These are phyloP conservation scores for Fusarium palustre DNA, from an alignment of 2,329 filamentous ascomycete genomes.

Conservation along the genomic window DNA sequence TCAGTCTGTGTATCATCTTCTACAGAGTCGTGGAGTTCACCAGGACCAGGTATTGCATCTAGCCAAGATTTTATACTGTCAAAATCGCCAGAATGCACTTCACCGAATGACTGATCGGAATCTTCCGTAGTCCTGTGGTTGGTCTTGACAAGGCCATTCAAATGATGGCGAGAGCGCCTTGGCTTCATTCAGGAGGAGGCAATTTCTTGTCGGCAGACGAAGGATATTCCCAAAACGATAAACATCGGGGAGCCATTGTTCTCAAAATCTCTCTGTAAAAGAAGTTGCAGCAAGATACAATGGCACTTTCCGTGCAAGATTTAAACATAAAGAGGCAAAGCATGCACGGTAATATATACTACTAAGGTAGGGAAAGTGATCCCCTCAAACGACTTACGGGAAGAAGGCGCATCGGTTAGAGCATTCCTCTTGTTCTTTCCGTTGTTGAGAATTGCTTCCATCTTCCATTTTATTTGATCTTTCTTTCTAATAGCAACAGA, in stretches of 20 bases:
- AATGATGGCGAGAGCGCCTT: slow-evolving; percentile 1
- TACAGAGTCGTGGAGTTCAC: not conserved
- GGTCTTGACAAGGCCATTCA: not conserved
- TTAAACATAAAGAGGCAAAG: not conserved
- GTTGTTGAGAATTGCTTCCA: not conserved
- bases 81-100: not conserved
- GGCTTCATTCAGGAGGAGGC: slow-evolving; percentile 15
- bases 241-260: not conserved
- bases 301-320: not conserved
- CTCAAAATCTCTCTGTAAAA: not conserved
- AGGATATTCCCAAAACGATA: not conserved
- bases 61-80: slow-evolving; percentile 29
- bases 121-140: not conserved
- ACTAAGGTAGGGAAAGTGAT: not conserved
- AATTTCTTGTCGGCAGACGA: not conserved
- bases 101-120: not conserved
- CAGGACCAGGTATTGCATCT: not conserved
- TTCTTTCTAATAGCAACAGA: not conserved
- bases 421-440: not conserved
- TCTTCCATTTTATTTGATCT: not conserved
- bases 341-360: not conserved
- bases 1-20: not conserved
- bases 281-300: not conserved
- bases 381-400: not conserved
- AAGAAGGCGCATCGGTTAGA: not conserved